Percentiles rank a stretch among this genome's conserved stretches.
phyloP scores from a whole-genome alignment of 129 eudicot species.

The Mikania micrantha region DNA sequence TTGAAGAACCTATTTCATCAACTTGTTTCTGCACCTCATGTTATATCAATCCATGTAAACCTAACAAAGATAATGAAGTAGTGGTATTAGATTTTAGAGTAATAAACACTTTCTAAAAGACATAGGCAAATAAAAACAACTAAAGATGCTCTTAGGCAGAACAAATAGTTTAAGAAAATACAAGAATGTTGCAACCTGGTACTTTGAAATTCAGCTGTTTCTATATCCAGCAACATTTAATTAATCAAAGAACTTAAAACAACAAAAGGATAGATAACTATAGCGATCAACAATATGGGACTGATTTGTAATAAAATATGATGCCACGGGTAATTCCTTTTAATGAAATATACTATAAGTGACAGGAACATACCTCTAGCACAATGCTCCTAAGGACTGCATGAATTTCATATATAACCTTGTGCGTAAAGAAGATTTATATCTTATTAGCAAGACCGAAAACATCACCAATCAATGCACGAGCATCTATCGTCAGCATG shows the following conservation, averaged over 20 bases:
- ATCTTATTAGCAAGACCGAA: slow-evolving; percentile 94
- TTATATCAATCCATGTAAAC: slow-evolving; percentile 33
- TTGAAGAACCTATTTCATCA: slow-evolving; percentile 11
- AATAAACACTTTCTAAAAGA: slow-evolving; percentile 82
- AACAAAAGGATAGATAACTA: slow-evolving; percentile 9
- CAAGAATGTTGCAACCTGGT: slow-evolving; percentile 38
- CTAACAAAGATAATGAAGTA: slow-evolving; percentile 38
- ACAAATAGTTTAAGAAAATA: too few species aligned
- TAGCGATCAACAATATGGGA: too few species aligned
- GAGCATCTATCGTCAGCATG: slow-evolving; percentile 91
- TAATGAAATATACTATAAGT: too few species aligned
- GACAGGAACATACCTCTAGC: slow-evolving; percentile 83
- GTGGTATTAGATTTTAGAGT: too few species aligned
- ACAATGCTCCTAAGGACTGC: slow-evolving; percentile 51
- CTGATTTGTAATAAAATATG: too few species aligned
- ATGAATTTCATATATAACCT: slow-evolving; percentile 84
- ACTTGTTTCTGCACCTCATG: slow-evolving; percentile 28
- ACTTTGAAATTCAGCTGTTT: slow-evolving; percentile 35
- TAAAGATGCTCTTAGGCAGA: too few species aligned
- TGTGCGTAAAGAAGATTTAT: slow-evolving; percentile 87
- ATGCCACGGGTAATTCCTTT: too few species aligned
- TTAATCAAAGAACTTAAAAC: too few species aligned
- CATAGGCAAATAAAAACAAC: too few species aligned
- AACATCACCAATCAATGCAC: slow-evolving; percentile 96
- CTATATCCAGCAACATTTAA: slow-evolving; percentile 62